A percentile compares a stretch with the other conserved stretches of the same genome.
These are phyloP conservation scores for Cornus controversa DNA, from an alignment of 148 eudicot species.

Conservation along the genomic window DNA sequence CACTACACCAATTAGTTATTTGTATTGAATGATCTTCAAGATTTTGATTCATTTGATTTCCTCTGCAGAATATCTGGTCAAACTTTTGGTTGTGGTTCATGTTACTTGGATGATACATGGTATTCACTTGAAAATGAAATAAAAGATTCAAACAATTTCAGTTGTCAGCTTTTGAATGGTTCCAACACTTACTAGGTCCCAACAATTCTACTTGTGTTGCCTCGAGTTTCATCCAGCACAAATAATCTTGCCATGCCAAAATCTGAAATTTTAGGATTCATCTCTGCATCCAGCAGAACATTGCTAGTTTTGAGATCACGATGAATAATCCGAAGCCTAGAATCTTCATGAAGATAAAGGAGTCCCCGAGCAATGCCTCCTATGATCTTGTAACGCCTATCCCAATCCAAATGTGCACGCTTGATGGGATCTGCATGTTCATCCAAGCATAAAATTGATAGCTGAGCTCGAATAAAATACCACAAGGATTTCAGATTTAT, in stretches of 20 bases:
- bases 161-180: background rate
- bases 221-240: conserved; percentile 47
- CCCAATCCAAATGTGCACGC: conserved; percentile 42
- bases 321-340: conserved; percentile 52
- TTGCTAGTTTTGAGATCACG: conserved; percentile 60
- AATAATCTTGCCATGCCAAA: conserved; percentile 59
- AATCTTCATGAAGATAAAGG: conserved; percentile 59
- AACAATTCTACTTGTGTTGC: conserved; percentile 40
- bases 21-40: background rate
- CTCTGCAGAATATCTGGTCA: too few species aligned
- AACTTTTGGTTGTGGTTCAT: too few species aligned
- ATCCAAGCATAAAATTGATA: background rate
- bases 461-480: background rate
- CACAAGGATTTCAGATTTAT: background rate
- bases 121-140: too few species aligned
- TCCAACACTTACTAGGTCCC: conserved; percentile 53
- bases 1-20: background rate
- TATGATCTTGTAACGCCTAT: conserved; percentile 47
- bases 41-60: too few species aligned
- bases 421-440: conserved; percentile 34
- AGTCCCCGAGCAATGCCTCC: conserved; percentile 55
- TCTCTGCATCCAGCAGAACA: conserved; percentile 33
- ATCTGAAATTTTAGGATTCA: conserved; percentile 61
- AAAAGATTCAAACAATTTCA: background rate
- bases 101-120: background rate